A percentile compares a stretch with the other conserved stretches of the same genome.
Conservation (phyloP, 1,139 yeast species). For the Sugiyamaella xylanicola region DNA sequence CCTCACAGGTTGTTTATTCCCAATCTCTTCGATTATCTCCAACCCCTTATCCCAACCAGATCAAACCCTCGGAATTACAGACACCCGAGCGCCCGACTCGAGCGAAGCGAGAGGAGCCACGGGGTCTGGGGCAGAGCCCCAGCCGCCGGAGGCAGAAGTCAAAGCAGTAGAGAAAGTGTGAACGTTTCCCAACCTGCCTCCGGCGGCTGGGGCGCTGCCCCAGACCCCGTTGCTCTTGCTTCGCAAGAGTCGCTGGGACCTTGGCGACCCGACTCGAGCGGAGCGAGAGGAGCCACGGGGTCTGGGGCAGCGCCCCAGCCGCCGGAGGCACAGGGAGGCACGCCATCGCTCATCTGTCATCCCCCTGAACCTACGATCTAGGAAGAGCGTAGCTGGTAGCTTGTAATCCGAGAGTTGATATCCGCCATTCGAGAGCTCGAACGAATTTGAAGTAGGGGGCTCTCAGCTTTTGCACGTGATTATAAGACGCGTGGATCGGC, state of each 20-base stretch:
- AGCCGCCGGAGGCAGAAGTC: not conserved
- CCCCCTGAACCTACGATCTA: not conserved
- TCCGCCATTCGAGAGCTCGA: not conserved
- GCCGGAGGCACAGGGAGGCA: not conserved
- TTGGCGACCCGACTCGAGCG: not conserved
- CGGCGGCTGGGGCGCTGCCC: not conserved
- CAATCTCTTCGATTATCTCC: too few relatives aligned
- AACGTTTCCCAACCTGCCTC: not conserved
- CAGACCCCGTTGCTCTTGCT: not conserved
- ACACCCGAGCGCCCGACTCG: not conserved
- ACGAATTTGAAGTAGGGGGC: not conserved
- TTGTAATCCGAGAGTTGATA: not conserved
- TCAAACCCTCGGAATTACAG: too few relatives aligned
- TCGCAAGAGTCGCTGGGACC: not conserved
- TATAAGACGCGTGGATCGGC: not conserved
- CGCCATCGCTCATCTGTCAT: too few relatives aligned
- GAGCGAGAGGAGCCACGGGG: not conserved
- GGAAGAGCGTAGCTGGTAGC: not conserved
- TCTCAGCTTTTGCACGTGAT: not conserved
- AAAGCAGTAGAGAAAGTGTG: too few relatives aligned
- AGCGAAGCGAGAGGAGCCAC: not conserved
- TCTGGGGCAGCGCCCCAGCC: slow-evolving; percentile 1
- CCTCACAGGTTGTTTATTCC: too few relatives aligned
- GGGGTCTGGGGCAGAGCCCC: not conserved
- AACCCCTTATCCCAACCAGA: too few relatives aligned